A percentile compares a stretch with the other conserved stretches of the same genome.
Evolutionary conservation across 108 stramenopile species (phyloP).

Genomic region (Schizochytrium sp.): DNA sequence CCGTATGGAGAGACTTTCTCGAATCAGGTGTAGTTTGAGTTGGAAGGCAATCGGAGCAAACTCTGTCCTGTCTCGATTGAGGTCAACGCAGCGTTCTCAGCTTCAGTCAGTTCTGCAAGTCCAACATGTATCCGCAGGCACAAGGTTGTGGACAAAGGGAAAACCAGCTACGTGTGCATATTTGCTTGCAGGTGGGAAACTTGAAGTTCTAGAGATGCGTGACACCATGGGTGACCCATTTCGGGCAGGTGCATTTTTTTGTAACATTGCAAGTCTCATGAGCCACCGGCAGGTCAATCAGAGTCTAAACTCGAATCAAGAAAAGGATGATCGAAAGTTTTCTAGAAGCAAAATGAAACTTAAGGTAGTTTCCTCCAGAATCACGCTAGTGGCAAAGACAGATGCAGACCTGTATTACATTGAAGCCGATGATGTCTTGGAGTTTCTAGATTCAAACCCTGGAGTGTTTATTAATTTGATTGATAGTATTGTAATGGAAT

Average conservation of each 20-base stretch:
- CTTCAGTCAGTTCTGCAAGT: constrained; percentile 48
- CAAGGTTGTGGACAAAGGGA: constrained; percentile 28
- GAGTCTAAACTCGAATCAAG: not conserved
- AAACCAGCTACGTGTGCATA: not conserved
- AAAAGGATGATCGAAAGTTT: not conserved
- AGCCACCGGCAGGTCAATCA: constrained; percentile 4
- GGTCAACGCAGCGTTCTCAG: constrained; percentile 37
- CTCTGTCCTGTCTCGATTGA: constrained; percentile 17
- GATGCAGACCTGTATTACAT: constrained; percentile 46
- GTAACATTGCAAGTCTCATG: constrained; percentile 46
- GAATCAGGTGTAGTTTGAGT: not conserved
- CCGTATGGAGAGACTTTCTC: constrained; percentile 41
- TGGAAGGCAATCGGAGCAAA: constrained; percentile 59
- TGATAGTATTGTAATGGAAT: constrained; percentile 34
- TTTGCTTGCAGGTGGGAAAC: not conserved
- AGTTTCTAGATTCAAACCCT: constrained; percentile 43
- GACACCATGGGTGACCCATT: constrained; percentile 3
- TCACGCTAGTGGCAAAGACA: constrained; percentile 31
- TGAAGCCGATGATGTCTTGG: constrained; percentile 4
- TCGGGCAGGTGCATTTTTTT: constrained; percentile 29
- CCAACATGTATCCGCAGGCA: constrained; percentile 6
- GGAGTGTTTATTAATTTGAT: constrained; percentile 52
- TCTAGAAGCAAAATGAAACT: not conserved
- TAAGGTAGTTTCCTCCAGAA: constrained; percentile 38
- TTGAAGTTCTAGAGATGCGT: constrained; percentile 12